phyloP scores from a whole-genome alignment of 1,139 yeast genomes.

The Geotrichum bryndzae region DNA sequence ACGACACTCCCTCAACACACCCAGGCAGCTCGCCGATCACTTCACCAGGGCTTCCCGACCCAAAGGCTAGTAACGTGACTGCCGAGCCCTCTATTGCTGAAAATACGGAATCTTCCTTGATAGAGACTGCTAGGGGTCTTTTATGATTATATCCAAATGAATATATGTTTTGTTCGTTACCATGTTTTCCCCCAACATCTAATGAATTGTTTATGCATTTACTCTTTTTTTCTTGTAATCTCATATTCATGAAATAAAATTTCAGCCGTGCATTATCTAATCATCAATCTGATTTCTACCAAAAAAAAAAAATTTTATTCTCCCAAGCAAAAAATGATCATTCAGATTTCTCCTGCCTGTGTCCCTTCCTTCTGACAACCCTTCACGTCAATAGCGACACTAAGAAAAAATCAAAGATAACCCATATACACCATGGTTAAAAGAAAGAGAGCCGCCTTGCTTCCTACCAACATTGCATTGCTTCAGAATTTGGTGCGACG shows the following conservation, averaged over 20 bases:
- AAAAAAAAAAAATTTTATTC: conserved; percentile 1
- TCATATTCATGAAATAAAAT: neutral
- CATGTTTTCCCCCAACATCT: neutral
- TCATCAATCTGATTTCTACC: neutral
- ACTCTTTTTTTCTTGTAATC: neutral
- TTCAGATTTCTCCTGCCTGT: neutral
- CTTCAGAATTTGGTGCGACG: conserved; percentile 87
- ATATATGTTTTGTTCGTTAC: neutral
- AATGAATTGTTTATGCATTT: neutral
- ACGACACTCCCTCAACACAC: neutral
- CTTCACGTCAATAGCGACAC: neutral
- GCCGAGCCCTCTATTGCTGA: neutral
- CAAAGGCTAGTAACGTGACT: neutral
- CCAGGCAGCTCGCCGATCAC: neutral
- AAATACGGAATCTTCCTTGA: neutral
- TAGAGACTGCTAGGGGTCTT: neutral
- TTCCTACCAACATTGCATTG: conserved; percentile 86
- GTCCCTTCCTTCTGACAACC: neutral
- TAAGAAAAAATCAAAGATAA: neutral
- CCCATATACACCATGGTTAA: conserved; percentile 57
- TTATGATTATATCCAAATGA: neutral
- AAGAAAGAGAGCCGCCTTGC: conserved; percentile 81
- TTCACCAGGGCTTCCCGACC: neutral
- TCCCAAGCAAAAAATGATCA: neutral
- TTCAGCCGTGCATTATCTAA: neutral